Percentiles rank a stretch among this genome's conserved stretches.
Conservation (phyloP, 1,139 yeast species). For the Yamadazyma diospyri region DNA sequence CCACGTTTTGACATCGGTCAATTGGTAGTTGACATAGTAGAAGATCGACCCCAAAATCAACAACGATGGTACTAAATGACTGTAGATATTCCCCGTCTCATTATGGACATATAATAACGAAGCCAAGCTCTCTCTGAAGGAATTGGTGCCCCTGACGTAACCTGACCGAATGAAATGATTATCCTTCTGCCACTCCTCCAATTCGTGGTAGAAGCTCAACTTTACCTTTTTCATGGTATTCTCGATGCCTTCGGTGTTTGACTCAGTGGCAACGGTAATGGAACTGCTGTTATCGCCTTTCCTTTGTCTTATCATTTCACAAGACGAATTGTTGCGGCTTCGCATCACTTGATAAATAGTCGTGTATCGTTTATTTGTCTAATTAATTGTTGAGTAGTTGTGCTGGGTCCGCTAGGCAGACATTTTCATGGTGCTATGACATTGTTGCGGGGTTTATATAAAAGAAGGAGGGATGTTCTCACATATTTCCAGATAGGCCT, state of each 20-base stretch:
- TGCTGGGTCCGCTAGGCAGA: no score
- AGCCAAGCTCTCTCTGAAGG: conserved; percentile 46
- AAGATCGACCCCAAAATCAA: conserved; percentile 27
- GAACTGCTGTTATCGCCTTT: no score
- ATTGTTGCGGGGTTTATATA: background rate
- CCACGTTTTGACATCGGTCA: conserved; percentile 40
- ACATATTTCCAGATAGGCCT: conserved; percentile 27
- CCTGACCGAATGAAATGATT: conserved; percentile 74
- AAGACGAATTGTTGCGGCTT: no score
- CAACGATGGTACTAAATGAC: conserved; percentile 72
- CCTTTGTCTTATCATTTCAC: background rate
- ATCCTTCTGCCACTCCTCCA: conserved; percentile 85
- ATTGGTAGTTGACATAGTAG: conserved; percentile 30
- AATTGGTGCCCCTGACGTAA: conserved; percentile 68
- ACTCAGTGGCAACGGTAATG: background rate
- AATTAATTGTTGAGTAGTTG: no score
- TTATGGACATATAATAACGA: conserved; percentile 75
- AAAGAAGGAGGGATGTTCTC: conserved; percentile 36
- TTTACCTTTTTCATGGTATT: background rate
- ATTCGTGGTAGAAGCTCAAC: conserved; percentile 30
- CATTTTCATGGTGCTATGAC: no score
- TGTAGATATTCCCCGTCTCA: conserved; percentile 77
- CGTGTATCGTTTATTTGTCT: no score
- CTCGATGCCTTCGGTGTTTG: background rate
- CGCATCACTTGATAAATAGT: no score